Conservation (phyloP, 2,329 filamentous ascomycete genomes). For the Colletotrichum sp. region DNA sequence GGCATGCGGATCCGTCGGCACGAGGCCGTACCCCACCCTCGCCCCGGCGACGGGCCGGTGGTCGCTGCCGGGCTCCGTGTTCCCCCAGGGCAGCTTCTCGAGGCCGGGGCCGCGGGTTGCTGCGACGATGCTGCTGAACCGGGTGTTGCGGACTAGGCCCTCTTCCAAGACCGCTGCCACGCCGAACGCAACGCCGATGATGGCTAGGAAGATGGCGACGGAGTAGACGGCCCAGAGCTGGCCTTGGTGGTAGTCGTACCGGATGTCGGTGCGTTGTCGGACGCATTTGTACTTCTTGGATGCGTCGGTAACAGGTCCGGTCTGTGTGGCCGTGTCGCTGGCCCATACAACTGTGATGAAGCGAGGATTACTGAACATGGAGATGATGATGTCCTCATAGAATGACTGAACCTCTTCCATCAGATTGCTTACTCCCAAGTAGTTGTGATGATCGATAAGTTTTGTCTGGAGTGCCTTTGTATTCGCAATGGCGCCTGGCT, state of each 20-base stretch:
- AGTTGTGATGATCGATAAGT: slow-evolving; percentile 38
- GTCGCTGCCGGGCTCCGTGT: background rate
- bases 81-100: slow-evolving; percentile 33
- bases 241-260: slow-evolving; percentile 30
- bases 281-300: slow-evolving; percentile 27
- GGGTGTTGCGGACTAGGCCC: slow-evolving; percentile 38
- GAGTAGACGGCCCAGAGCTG: slow-evolving; percentile 41
- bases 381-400: slow-evolving; percentile 39
- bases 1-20: slow-evolving; percentile 22
- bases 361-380: slow-evolving; percentile 36
- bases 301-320: slow-evolving; percentile 26
- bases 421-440: slow-evolving; percentile 30
- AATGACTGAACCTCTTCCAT: slow-evolving; percentile 27
- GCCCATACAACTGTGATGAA: slow-evolving; percentile 38
- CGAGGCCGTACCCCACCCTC: slow-evolving; percentile 21
- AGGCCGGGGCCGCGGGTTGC: slow-evolving; percentile 40
- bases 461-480: slow-evolving; percentile 43
- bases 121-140: slow-evolving; percentile 43
- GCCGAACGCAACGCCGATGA: slow-evolving; percentile 31
- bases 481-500: slow-evolving; percentile 26
- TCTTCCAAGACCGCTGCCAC: slow-evolving; percentile 33
- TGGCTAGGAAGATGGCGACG: slow-evolving; percentile 32
- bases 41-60: slow-evolving; percentile 12
- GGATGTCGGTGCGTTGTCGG: slow-evolving; percentile 23
- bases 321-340: slow-evolving; percentile 22